Base-by-base conservation (phyloP, 129 eudicot genomes). In the Oenanthe sinensis region DNA sequence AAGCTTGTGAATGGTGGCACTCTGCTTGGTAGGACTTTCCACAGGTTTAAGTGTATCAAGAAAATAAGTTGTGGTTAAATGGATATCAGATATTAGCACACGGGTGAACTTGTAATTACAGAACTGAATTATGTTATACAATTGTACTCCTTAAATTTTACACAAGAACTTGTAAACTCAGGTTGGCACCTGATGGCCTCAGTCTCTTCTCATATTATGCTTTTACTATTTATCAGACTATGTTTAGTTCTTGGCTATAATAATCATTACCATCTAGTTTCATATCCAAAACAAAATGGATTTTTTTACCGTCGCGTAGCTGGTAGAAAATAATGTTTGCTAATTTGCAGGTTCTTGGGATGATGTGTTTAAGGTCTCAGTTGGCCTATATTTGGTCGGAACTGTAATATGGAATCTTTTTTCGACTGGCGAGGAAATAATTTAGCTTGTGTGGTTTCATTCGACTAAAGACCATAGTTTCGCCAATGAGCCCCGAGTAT, bases 321-420 rank as follows among this genome's bases (percentile, higher is more conserved):
- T 2, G 1, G 8, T 12, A 30, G 40, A 65, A 55, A 12, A 28
- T 20, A 72, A 81, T 75, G 63, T 44, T 47, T 68, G 47, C 54
- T 79, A 73, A 40, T 75, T 78, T 39, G 19, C 98, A 93, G 98
- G 98, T 77, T 91, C 98, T 45, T 93, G 98, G 98, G 98, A 93
- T 46, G 87, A 93, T 55, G 98, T 93, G 40, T 93, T 93, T 58
- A 86, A 91, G 86, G 96, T 93, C 30, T 92, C 98, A 0, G 96
- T 93, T n/a, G 97, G 91, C 37, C 91, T 93, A 46, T 93, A 93
- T 77, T 81, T 93, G 77, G 92, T 85, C 30, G 98, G 98, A 80
- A 93, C 98, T 9, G 93, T 93, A 54, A 88, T 93, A 28, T 93
- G 97, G 97, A 93, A 93, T 84, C 90, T 91, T 46, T 93, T 93